phyloP scores from a whole-genome alignment of 192 early-diverging fungal genomes.

The Rhizophagus prolifer region DNA sequence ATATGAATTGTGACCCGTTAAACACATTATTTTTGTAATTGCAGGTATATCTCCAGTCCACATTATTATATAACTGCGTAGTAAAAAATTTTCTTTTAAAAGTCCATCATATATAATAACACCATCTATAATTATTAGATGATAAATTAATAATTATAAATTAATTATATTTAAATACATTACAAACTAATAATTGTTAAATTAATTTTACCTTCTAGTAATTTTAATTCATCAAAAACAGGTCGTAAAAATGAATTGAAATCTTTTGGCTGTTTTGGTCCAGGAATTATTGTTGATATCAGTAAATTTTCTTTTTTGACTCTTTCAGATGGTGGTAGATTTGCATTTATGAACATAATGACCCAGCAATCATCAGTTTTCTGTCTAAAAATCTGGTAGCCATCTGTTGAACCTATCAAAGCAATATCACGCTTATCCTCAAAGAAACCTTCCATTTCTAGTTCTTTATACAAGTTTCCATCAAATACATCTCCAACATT shows the following conservation, averaged over 20 bases:
- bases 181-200: no score
- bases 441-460: neutral
- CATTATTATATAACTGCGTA: neutral
- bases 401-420: neutral
- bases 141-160: neutral
- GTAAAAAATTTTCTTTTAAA: neutral
- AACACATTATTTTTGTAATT: neutral
- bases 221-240: neutral
- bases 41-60: constrained; percentile 1
- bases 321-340: neutral
- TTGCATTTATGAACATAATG: neutral
- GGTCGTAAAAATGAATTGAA: neutral
- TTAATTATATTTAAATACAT: neutral
- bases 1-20: constrained; percentile 8
- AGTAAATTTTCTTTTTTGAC: constrained; percentile 8
- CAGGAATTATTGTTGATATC: neutral
- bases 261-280: neutral
- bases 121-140: neutral
- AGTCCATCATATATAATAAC: neutral
- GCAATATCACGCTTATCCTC: neutral
- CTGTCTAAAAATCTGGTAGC: neutral
- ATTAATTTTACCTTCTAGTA: neutral
- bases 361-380: neutral
- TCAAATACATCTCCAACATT: no score
- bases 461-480: neutral